Evolutionary conservation across 2,329 filamentous ascomycete species (phyloP), one percentile per base, ranked within the genome.

Genomic region (Epichloe sylvatica): DNA sequence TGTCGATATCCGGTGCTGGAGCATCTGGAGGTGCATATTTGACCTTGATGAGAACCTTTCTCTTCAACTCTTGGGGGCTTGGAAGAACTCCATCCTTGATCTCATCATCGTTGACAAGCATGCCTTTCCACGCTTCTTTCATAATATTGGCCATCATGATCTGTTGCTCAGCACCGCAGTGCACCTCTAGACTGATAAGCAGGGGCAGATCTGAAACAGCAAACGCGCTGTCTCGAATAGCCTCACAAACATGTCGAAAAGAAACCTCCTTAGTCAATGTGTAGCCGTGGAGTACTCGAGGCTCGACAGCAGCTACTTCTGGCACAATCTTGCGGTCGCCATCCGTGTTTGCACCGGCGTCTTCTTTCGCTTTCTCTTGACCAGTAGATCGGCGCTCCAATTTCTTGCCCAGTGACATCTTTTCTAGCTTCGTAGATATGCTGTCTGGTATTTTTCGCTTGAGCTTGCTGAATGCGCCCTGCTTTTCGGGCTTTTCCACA

Each of bases 121-220:
- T 72, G 1, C 75, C 82, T n/a, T 74, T 74, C 87, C 89, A 98
- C 25, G 80, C 79, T 53, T 94, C 79, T 54, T 81, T 76, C 80
- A 98, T 96, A 59, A 97, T 94, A 53, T 85, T 76, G 5, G 95
- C 89, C 87, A 97, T 96, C 51, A 83, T 76, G 55, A 85, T 77
- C 64, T 98, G 92, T 66, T 98, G 92, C 50, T 83, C 76, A 0
- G 79, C 68, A 53, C 74, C 75, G 55, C 88, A 89, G 68, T 97
- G 92, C 0, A 97, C 87, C 66, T 98, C 92, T 34, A 98, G 75
- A 61, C 88, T 95, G 58, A 96, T 84, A 52, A 97, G 91, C n/a
- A 98, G 72, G 0, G 92, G 92, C 17, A 94, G 70, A 53, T 91
- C 82, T 19, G 78, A 83, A 4, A 73, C 77, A 3, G 76, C 68